Conservation (phyloP, 2,329 filamentous ascomycete genomes). For the Graphiopsis chlorocephala region DNA sequence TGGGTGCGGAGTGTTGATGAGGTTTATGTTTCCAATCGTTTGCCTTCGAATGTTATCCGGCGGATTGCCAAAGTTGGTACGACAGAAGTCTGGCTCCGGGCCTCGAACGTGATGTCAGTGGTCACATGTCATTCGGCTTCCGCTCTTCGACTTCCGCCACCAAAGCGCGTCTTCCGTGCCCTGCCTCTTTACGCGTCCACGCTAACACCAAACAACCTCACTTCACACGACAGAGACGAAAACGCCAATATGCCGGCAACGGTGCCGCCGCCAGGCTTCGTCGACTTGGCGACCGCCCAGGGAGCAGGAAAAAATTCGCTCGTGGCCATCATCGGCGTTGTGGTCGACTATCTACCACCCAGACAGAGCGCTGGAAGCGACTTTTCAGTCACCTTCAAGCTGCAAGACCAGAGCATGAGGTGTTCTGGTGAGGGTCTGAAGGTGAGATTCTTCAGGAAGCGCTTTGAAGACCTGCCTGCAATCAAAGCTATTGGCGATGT, state of each 20-base stretch:
- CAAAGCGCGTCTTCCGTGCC: constrained; percentile 7
- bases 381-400: constrained; percentile 34
- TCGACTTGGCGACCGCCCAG: constrained; percentile 26
- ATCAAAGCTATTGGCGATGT: constrained; percentile 57
- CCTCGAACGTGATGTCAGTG: constrained; percentile 6
- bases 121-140: neutral
- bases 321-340: constrained; percentile 66
- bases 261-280: constrained; percentile 25
- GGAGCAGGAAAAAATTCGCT: constrained; percentile 21
- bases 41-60: neutral
- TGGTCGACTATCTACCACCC: constrained; percentile 62
- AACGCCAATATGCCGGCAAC: neutral
- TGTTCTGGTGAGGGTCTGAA: constrained; percentile 24
- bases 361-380: constrained; percentile 47
- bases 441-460: constrained; percentile 61
- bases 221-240: neutral
- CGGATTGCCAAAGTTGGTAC: neutral
- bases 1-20: neutral
- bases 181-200: constrained; percentile 9
- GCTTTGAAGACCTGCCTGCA: constrained; percentile 36
- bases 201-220: neutral
- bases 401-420: constrained; percentile 36
- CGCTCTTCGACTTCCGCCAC: constrained; percentile 3
- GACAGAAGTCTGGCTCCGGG: neutral
- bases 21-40: neutral